Base-by-base conservation (phyloP, 1,139 yeast genomes). In the Kluyveromyces sp. region DNA sequence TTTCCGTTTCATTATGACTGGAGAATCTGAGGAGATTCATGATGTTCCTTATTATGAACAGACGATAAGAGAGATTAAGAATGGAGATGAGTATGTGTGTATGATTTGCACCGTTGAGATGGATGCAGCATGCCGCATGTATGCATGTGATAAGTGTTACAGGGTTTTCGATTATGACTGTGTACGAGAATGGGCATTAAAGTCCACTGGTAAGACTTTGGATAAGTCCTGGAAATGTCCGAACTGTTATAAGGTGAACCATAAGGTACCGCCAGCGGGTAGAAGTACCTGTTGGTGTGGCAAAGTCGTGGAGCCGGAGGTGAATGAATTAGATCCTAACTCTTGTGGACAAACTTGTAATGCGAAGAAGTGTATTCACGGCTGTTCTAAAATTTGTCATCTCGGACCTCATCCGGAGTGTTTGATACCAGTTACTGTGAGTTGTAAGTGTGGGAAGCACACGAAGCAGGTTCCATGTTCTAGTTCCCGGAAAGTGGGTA, bases 381-480 rank as follows among this genome's bases (percentile, higher is more conserved):
- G 79, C 3, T 89, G 97, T 61, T 68, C 86, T 3, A 68, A 79
- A 7, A 73, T 75, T 25, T 89, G 97, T 61, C 97, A 89, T 61
- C 92, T 96, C 1, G 97, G 96, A 0, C 84, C 89, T 3, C 97
- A 90, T 64, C 82, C 88, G 0, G 72, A 71, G 27, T 89, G 97
- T 69, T 86, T 28, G 87, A 92, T 32, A 63, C 83, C 65, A 88
- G 92, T 1, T 86, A 92, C 1, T 8, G 68, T 84, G 71, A 70
- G 69, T 43, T 89, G 97, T 65, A 71, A 72, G 37, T 89, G 97
- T 70, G 97, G 96, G 2, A 76, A 75, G 45, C 72, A 75, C 45
- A 64, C 73, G 26, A 75, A 75, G 43, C 95, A 86, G 58, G 59
- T 94, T 85, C 4, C 87, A 89, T 69, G 73, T 78, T 40, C 71